These are phyloP conservation scores for Clonostachys rosea DNA, from an alignment of 2,329 filamentous ascomycete species.

Conservation along the genomic window DNA sequence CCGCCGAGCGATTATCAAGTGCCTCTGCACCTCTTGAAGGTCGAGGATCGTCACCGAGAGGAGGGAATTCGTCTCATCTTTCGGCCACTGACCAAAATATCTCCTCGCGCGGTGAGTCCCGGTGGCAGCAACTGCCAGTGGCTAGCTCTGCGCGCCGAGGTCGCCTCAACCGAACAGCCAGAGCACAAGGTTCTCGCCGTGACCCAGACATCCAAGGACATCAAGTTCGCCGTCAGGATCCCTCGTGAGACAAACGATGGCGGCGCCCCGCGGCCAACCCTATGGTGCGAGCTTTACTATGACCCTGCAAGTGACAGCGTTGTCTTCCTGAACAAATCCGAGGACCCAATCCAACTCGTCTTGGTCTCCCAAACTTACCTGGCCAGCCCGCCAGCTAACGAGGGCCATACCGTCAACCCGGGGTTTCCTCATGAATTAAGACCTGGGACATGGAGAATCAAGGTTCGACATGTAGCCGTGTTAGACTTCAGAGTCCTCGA, in stretches of 20 bases:
- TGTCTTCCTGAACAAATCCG: conserved; percentile 50
- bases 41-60: conserved; percentile 47
- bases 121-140: conserved; percentile 50
- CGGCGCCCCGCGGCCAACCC: conserved; percentile 31
- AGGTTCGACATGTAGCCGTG: conserved; percentile 40
- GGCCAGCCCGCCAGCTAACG: conserved; percentile 32
- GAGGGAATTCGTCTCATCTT: conserved; percentile 54
- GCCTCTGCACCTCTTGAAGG: conserved; percentile 47
- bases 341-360: conserved; percentile 43
- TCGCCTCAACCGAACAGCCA: conserved; percentile 44
- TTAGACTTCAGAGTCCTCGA: conserved; percentile 55
- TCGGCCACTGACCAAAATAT: conserved; percentile 45
- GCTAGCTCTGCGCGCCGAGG: conserved; percentile 50
- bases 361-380: conserved; percentile 18
- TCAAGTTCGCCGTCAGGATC: conserved; percentile 55
- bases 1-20: conserved; percentile 34
- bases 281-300: conserved; percentile 59
- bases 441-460: conserved; percentile 54
- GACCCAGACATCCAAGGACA: conserved; percentile 54
- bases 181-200: conserved; percentile 54
- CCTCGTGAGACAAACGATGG: conserved; percentile 40
- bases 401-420: conserved; percentile 37
- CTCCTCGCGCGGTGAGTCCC: conserved; percentile 49
- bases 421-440: conserved; percentile 37
- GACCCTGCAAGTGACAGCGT: conserved; percentile 54